Conservation (phyloP, 2,329 filamentous ascomycete species). For the Elsinoe batatas region DNA sequence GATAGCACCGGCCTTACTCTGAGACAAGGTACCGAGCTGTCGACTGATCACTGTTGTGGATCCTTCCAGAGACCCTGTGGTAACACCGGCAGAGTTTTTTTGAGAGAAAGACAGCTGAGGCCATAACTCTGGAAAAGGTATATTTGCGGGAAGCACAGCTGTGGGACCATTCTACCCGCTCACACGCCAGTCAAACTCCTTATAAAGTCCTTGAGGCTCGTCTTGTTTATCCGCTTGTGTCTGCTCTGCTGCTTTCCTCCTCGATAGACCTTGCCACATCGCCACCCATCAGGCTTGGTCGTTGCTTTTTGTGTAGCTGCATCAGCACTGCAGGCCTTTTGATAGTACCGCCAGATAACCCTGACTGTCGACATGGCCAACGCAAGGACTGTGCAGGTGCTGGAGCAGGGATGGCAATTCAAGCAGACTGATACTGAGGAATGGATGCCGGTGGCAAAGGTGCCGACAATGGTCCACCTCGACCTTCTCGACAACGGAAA, state of each 20-base stretch:
- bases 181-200: background rate
- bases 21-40: background rate
- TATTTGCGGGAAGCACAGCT: background rate
- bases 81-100: background rate
- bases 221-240: background rate
- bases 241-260: background rate
- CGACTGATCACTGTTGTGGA: background rate
- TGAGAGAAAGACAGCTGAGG: background rate
- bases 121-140: background rate
- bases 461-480: slow-evolving; percentile 40
- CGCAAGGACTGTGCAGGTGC: slow-evolving; percentile 20
- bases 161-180: background rate
- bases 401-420: slow-evolving; percentile 36
- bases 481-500: slow-evolving; percentile 38
- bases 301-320: background rate
- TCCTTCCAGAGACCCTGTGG: background rate
- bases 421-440: slow-evolving; percentile 34
- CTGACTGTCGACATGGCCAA: background rate
- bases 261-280: background rate
- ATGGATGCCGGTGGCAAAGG: slow-evolving; percentile 36
- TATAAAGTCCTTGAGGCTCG: background rate
- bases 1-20: background rate
- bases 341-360: background rate
- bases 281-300: background rate
- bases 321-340: background rate